These are phyloP conservation scores for Colletotrichum truncatum DNA, from an alignment of 2,329 filamentous ascomycete genomes.

Conservation along the genomic window DNA sequence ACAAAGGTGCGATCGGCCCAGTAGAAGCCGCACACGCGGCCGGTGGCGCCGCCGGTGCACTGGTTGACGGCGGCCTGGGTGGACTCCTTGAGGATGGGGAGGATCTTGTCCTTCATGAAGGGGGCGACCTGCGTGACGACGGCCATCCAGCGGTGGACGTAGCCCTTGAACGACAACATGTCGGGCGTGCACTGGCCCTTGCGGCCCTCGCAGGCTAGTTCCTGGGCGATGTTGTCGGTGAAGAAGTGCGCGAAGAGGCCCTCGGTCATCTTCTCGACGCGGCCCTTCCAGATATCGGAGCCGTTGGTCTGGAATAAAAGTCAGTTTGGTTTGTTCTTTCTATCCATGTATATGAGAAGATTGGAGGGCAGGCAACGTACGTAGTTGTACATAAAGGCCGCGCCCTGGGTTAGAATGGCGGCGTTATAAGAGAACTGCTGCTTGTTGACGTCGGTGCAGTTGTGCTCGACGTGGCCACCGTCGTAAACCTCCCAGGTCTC, in stretches of 20 bases:
- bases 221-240: constrained; percentile 67
- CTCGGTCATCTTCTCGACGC: constrained; percentile 64
- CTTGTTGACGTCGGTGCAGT: constrained; percentile 70
- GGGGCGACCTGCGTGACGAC: constrained; percentile 71
- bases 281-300: constrained; percentile 61
- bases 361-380: constrained; percentile 44
- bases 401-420: constrained; percentile 68
- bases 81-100: constrained; percentile 66
- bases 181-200: constrained; percentile 72
- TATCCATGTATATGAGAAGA: too few species aligned
- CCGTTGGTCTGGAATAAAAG: constrained; percentile 55
- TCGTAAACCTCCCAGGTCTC: constrained; percentile 71
- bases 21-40: constrained; percentile 70
- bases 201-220: constrained; percentile 70
- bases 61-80: constrained; percentile 67
- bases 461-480: constrained; percentile 64
- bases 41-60: constrained; percentile 67
- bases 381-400: constrained; percentile 75
- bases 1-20: constrained; percentile 62
- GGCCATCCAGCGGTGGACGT: constrained; percentile 72
- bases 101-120: constrained; percentile 61
- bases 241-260: constrained; percentile 62
- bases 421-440: constrained; percentile 75
- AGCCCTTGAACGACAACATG: constrained; percentile 78
- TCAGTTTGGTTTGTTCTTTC: constrained; percentile 29